Conservation (phyloP, 148 eudicot species). For the Vaccinium corymbosum region DNA sequence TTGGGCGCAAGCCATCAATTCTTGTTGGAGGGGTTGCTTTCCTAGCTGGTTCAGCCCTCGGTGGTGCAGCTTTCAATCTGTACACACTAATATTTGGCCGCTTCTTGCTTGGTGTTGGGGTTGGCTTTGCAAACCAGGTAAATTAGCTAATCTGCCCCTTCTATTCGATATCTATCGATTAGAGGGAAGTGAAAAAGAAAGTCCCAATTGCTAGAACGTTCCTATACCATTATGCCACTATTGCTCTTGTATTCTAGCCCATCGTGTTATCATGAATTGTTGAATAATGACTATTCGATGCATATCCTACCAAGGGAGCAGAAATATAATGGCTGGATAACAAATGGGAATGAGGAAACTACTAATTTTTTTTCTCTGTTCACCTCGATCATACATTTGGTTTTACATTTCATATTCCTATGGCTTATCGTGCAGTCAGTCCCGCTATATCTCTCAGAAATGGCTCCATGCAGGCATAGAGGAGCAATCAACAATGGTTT, state of each 20-base stretch:
- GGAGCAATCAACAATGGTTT: slow-evolving; percentile 21
- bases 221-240: background rate
- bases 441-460: slow-evolving; percentile 16
- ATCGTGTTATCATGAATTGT: background rate
- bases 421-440: slow-evolving; percentile 10
- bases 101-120: slow-evolving; percentile 23
- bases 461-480: slow-evolving; percentile 18
- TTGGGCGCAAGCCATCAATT: slow-evolving; percentile 38
- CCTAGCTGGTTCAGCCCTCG: slow-evolving; percentile 6
- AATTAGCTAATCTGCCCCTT: background rate
- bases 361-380: background rate
- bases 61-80: slow-evolving; percentile 8
- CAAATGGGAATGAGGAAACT: background rate
- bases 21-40: slow-evolving; percentile 2
- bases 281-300: background rate
- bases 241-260: background rate
- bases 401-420: background rate
- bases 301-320: background rate
- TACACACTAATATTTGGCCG: slow-evolving; percentile 17
- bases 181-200: background rate
- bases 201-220: background rate
- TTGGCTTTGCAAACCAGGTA: slow-evolving; percentile 31
- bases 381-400: background rate
- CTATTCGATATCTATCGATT: background rate
- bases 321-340: background rate